Evolutionary conservation across 2,329 filamentous ascomycete species (phyloP), one percentile per base, ranked within the genome.

Genomic region (Helotiales sp.): DNA sequence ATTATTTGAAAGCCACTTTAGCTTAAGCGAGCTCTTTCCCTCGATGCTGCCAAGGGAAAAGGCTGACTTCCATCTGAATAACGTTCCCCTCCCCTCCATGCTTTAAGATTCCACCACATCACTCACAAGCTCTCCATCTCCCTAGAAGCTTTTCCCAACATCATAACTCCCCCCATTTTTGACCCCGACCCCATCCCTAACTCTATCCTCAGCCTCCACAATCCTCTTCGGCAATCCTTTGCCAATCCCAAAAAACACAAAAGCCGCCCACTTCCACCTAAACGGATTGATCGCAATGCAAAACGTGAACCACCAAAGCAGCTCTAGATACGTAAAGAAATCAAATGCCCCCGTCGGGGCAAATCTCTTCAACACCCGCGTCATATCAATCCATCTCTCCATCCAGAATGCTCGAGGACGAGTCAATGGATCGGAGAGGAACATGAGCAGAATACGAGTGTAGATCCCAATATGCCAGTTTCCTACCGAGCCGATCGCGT

Each of bases 381-480:
- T 96, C 85, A 95, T 91, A 75, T 93, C 91, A 73, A 97, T 93
- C 93, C 93, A 96, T 26, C 88, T 84, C 79, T 91, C 85, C 92
- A 96, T 96, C 87, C 91, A 90, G 70, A 85, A 87, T 5, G 89
- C 83, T 2, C 84, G 86, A 0, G 93, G 93, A 0, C 91, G 85
- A 0, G 92, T 89, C 24, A 95, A 80, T 0, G 92, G 92, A 74
- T 96, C 93, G 15, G 90, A 84, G 63, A 96, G 84, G 77, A 96
- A 96, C 92, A 96, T 95, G 72, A 96, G 86, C 6, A 96, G 82
- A 70, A 96, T 91, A 5, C 93, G 85, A 0, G 92, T 96, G 80
- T 96, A 96, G 74, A 96, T 95, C 4, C 93, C 93, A 54, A 96
- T 95, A 75, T 96, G 93, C 85, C 91, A 95, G 78, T 96, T 94